Conservation (phyloP, 495 filamentous ascomycete species). For the Penicillium pulvis region DNA sequence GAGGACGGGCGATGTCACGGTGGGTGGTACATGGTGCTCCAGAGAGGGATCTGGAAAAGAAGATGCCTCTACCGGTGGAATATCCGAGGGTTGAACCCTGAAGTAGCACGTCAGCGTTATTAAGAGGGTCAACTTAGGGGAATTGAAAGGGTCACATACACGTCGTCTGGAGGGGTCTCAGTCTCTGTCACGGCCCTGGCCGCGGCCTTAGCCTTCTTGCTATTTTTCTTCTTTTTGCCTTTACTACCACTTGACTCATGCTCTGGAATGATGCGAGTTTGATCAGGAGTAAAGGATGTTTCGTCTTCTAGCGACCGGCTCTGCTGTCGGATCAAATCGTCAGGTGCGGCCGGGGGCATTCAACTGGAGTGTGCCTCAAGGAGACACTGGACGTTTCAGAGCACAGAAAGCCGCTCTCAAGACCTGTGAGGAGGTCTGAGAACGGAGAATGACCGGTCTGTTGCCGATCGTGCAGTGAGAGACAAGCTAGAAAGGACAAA, state of each 20-base stretch:
- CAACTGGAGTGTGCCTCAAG: constrained; percentile 41
- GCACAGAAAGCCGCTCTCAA: constrained; percentile 36
- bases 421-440: constrained; percentile 39
- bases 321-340: constrained; percentile 48
- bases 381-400: constrained; percentile 23
- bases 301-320: constrained; percentile 45
- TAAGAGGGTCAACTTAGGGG: background rate
- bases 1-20: constrained; percentile 46
- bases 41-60: constrained; percentile 34
- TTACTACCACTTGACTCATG: constrained; percentile 47
- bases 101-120: background rate
- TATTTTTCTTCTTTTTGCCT: constrained; percentile 50
- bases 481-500: constrained; percentile 15
- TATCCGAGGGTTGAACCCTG: background rate
- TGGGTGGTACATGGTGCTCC: constrained; percentile 29
- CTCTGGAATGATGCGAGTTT: constrained; percentile 30
- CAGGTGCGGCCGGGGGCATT: constrained; percentile 52
- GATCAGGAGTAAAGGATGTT: constrained; percentile 31
- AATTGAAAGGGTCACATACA: constrained; percentile 37
- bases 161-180: constrained; percentile 40
- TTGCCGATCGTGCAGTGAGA: constrained; percentile 8
- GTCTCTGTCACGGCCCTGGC: constrained; percentile 37
- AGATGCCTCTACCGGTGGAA: constrained; percentile 35
- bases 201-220: constrained; percentile 42
- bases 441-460: constrained; percentile 31